Conservation (phyloP, 2,329 filamentous ascomycete species). For the Aspergillus latus region DNA sequence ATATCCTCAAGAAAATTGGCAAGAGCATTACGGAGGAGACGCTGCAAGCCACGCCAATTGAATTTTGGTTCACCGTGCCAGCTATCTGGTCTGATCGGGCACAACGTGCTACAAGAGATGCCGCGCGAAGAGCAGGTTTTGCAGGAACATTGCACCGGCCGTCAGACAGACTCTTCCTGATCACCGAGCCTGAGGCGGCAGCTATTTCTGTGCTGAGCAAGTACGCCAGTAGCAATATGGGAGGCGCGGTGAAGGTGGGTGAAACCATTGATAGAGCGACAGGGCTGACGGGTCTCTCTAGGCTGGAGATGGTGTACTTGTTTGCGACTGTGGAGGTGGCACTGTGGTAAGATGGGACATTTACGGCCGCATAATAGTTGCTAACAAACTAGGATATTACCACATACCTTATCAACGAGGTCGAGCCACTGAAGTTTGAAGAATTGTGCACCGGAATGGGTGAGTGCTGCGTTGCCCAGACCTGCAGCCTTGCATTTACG, state of each 20-base stretch:
- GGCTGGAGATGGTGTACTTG: slow-evolving; percentile 12
- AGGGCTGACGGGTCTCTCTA: not conserved
- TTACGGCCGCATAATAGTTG: not conserved
- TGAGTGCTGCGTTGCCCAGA: not conserved
- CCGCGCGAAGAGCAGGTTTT: slow-evolving; percentile 17
- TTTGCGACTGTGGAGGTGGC: slow-evolving; percentile 33
- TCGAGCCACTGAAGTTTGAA: slow-evolving; percentile 9
- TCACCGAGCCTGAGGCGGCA: slow-evolving; percentile 26
- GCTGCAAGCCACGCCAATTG: slow-evolving; percentile 16
- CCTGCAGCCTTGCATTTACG: not conserved
- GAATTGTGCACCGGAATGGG: slow-evolving; percentile 13
- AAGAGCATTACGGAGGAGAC: slow-evolving; percentile 19
- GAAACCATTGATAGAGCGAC: not conserved
- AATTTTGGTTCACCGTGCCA: slow-evolving; percentile 32
- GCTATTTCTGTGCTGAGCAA: slow-evolving; percentile 20
- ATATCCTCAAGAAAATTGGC: slow-evolving; percentile 19
- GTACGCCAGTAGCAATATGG: not conserved
- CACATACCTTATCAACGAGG: slow-evolving; percentile 22
- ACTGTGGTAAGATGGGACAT: slow-evolving; percentile 21
- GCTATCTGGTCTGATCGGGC: slow-evolving; percentile 34
- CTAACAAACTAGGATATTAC: slow-evolving; percentile 21
- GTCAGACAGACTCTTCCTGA: slow-evolving; percentile 17
- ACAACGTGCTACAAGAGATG: slow-evolving; percentile 15
- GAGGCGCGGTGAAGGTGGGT: not conserved
- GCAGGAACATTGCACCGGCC: not conserved